phyloP scores from a whole-genome alignment of 768 basidiomycete genomes.

The Suillus variegatus region DNA sequence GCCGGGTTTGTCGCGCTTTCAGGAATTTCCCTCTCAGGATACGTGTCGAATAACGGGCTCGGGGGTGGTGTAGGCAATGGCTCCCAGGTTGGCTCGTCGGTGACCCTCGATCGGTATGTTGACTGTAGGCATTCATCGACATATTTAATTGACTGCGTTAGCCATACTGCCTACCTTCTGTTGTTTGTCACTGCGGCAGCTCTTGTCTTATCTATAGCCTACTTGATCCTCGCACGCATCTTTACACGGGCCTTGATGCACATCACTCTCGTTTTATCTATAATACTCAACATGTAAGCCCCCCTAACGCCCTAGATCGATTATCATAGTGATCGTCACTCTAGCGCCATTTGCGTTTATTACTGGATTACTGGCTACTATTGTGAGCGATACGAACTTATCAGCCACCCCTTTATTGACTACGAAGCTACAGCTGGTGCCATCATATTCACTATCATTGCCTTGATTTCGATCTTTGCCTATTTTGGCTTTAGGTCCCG shows the following conservation, averaged over 20 bases:
- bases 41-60: slow-evolving; percentile 63
- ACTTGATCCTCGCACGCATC: slow-evolving; percentile 67
- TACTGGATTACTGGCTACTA: slow-evolving; percentile 73
- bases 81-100: slow-evolving; percentile 48
- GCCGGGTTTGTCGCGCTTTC: slow-evolving; percentile 70
- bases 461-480: slow-evolving; percentile 69
- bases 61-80: slow-evolving; percentile 69
- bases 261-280: slow-evolving; percentile 65
- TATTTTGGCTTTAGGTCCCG: slow-evolving; percentile 74
- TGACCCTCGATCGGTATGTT: slow-evolving; percentile 68
- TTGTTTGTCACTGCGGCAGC: slow-evolving; percentile 72
- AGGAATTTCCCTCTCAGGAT: slow-evolving; percentile 62
- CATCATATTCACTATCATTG: slow-evolving; percentile 82
- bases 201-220: slow-evolving; percentile 62
- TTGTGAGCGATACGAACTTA: slow-evolving; percentile 44
- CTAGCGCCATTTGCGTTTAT: slow-evolving; percentile 72
- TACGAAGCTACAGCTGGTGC: slow-evolving; percentile 61
- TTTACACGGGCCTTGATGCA: slow-evolving; percentile 82
- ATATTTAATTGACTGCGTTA: slow-evolving; percentile 22
- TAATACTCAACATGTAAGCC: slow-evolving; percentile 63
- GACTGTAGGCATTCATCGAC: neutral
- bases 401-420: slow-evolving; percentile 17
- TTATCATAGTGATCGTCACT: slow-evolving; percentile 1
- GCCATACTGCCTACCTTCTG: slow-evolving; percentile 76
- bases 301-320: slow-evolving; percentile 2